phyloP scores from a whole-genome alignment of 352 stramenopile genomes.

The Pythium aristosporum region DNA sequence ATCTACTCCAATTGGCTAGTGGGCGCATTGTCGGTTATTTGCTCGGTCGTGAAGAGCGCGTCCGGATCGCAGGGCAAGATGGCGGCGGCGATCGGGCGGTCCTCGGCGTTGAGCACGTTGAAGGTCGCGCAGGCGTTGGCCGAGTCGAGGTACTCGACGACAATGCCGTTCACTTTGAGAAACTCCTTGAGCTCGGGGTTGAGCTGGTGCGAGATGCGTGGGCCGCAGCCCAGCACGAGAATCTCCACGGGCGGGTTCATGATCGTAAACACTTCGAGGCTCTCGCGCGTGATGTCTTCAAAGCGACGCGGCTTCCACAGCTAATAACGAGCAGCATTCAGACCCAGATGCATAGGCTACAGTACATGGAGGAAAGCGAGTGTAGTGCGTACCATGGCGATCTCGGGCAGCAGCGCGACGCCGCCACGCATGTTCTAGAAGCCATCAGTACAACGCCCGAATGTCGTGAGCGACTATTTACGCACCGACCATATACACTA shows the following conservation, averaged over 20 bases:
- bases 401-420: constrained; percentile 66
- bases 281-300: constrained; percentile 80
- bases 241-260: constrained; percentile 83
- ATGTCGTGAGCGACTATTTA: no score
- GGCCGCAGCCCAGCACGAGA: constrained; percentile 75
- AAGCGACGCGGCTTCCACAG: constrained; percentile 78
- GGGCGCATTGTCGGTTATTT: no score
- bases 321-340: constrained; percentile 24
- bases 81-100: constrained; percentile 76
- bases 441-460: no score
- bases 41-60: constrained; percentile 6
- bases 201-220: constrained; percentile 61
- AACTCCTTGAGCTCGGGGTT: constrained; percentile 62
- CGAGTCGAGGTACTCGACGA: constrained; percentile 85
- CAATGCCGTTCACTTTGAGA: constrained; percentile 81
- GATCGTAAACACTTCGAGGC: constrained; percentile 72
- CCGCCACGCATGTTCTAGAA: constrained; percentile 77
- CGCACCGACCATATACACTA: background rate
- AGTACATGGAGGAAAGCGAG: no score
- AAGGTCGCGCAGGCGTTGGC: constrained; percentile 87
- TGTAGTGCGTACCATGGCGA: constrained; percentile 58
- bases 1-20: no score
- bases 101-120: constrained; percentile 91
- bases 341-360: no score
- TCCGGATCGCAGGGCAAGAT: constrained; percentile 71